Conservation (phyloP, 106 monocot species). For the Iris macrosiphon region DNA sequence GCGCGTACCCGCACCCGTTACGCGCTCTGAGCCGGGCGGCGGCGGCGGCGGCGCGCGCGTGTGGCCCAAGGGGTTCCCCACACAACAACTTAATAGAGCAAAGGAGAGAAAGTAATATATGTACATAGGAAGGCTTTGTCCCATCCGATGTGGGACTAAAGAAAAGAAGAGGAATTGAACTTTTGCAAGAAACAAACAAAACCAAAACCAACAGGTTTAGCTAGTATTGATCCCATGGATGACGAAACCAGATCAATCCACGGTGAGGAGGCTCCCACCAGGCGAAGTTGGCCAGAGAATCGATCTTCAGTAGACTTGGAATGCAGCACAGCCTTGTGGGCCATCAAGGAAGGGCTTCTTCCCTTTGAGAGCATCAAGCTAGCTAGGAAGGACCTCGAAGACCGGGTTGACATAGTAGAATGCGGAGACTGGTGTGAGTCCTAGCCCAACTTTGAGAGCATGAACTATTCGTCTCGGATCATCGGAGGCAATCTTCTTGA, state of each 20-base stretch:
- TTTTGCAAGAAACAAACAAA: no score
- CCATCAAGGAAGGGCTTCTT: background rate
- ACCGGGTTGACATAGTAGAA: background rate
- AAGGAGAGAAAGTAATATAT: no score
- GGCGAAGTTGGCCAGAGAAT: background rate
- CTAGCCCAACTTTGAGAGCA: background rate
- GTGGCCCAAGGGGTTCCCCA: no score
- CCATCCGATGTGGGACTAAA: no score
- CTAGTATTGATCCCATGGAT: conserved; percentile 6
- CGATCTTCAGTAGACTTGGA: background rate
- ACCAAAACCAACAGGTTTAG: no score
- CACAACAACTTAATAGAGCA: no score
- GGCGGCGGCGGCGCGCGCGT: no score
- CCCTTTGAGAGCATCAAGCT: background rate
- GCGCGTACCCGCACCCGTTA: no score
- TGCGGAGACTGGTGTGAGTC: background rate
- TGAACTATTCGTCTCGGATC: background rate
- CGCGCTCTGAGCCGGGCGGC: no score
- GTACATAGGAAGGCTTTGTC: no score
- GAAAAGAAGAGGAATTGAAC: no score
- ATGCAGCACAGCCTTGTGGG: conserved; percentile 4
- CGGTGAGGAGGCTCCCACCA: background rate
- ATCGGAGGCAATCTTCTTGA: background rate
- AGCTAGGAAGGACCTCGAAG: background rate
- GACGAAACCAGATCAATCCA: background rate